These are phyloP conservation scores for Kockiozyma suomiensis DNA, from an alignment of 805 yeast species.

Conservation along the genomic window DNA sequence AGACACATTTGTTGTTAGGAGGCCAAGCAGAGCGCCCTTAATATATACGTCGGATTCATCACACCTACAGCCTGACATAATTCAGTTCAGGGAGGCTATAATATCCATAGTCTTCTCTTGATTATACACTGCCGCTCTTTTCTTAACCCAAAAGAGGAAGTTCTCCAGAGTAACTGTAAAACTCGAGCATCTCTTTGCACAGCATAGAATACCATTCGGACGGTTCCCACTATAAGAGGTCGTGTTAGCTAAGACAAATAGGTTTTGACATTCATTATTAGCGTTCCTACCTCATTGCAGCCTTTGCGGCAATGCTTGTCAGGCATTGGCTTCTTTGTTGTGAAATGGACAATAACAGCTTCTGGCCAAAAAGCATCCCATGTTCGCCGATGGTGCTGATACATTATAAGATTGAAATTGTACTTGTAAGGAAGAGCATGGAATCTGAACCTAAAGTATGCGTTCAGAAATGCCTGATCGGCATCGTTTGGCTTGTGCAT, in stretches of 20 bases:
- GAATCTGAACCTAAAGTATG: constrained; percentile 32
- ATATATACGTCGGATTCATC: no score
- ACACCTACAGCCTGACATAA: no score
- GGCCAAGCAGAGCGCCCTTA: no score
- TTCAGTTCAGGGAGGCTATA: no score
- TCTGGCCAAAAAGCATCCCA: constrained; percentile 38
- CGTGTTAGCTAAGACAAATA: neutral
- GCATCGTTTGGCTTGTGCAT: constrained; percentile 39
- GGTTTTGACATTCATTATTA: neutral
- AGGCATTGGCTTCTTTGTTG: constrained; percentile 35
- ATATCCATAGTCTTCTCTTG: no score
- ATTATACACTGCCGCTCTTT: neutral
- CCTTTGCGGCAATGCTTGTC: constrained; percentile 24
- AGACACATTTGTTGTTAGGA: no score
- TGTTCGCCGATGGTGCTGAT: constrained; percentile 27
- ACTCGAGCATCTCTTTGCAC: constrained; percentile 36
- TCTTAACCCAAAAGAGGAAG: constrained; percentile 33
- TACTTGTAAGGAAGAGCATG: constrained; percentile 36
- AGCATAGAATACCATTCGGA: constrained; percentile 36
- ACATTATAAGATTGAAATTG: constrained; percentile 37
- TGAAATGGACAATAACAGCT: constrained; percentile 37
- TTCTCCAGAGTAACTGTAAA: constrained; percentile 32
- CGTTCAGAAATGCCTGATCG: constrained; percentile 38
- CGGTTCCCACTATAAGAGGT: constrained; percentile 29
- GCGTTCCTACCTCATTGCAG: constrained; percentile 29